These are phyloP conservation scores for Mariannaea elegans DNA, from an alignment of 2,329 filamentous ascomycete genomes.

Conservation along the genomic window DNA sequence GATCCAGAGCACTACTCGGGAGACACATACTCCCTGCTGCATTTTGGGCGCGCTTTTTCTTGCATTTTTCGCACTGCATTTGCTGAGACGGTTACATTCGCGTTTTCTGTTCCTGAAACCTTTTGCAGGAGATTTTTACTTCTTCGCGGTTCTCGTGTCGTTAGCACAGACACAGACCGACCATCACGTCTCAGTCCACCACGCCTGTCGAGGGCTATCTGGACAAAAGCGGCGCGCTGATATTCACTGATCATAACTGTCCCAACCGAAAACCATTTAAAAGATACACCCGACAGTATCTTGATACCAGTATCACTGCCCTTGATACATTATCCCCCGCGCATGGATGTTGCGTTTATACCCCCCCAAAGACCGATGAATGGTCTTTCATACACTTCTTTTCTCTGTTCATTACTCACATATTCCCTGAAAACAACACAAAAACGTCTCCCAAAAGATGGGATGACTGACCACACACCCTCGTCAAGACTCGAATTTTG, in stretches of 20 bases:
- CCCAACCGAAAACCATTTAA: conserved; percentile 22
- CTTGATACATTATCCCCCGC: conserved; percentile 34
- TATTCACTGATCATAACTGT: conserved; percentile 22
- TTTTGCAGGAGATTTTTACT: conserved; percentile 29
- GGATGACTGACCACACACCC: conserved; percentile 29
- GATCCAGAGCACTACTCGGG: conserved; percentile 22
- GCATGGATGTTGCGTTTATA: conserved; percentile 41
- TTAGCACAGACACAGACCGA: conserved; percentile 31
- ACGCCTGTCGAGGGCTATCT: conserved; percentile 15
- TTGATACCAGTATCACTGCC: conserved; percentile 40
- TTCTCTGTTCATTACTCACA: conserved; percentile 34
- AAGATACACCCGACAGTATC: conserved; percentile 30
- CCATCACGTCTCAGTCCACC: conserved; percentile 33
- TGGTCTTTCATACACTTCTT: conserved; percentile 26
- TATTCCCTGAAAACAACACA: conserved; percentile 15
- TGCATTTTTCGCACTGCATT: conserved; percentile 32
- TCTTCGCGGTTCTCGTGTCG: conserved; percentile 30
- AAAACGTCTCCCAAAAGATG: conserved; percentile 11
- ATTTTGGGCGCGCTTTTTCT: conserved; percentile 35
- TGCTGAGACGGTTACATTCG: conserved; percentile 29
- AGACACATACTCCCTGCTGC: conserved; percentile 30
- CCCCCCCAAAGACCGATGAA: conserved; percentile 31
- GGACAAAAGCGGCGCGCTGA: conserved; percentile 17
- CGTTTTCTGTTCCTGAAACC: conserved; percentile 34
- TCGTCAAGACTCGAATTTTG: conserved; percentile 32